Conservation (phyloP, 306 rosid genomes). For the Abrus precatorius region DNA sequence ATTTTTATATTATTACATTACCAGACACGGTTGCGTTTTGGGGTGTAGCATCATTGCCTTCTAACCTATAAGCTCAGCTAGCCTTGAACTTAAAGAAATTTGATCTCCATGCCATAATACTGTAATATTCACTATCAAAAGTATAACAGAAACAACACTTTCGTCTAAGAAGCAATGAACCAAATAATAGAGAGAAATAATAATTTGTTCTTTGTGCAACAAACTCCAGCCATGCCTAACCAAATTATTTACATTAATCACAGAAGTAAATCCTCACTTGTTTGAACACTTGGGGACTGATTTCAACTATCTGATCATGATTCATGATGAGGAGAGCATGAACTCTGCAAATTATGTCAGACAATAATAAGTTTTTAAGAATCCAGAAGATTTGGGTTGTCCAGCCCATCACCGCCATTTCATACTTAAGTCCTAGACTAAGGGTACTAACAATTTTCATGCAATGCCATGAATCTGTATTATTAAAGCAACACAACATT, state of each 20-base stretch:
- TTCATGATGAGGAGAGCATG: slow-evolving; percentile 59
- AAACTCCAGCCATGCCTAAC: slow-evolving; percentile 51
- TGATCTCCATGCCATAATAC: slow-evolving; percentile 32
- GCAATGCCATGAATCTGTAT: slow-evolving; percentile 24
- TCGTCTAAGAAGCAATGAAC: not conserved
- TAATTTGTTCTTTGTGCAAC: slow-evolving; percentile 34
- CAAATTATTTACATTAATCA: slow-evolving; percentile 50
- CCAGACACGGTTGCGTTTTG: slow-evolving; percentile 23
- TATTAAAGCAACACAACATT: slow-evolving; percentile 40
- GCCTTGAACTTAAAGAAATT: slow-evolving; percentile 7
- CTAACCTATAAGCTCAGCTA: slow-evolving; percentile 27
- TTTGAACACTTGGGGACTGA: slow-evolving; percentile 50
- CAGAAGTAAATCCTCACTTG: slow-evolving; percentile 60
- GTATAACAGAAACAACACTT: slow-evolving; percentile 6
- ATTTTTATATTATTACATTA: not conserved
- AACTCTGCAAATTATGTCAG: slow-evolving; percentile 59
- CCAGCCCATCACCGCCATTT: slow-evolving; percentile 47
- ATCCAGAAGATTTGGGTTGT: slow-evolving; percentile 51
- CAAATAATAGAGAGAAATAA: not conserved
- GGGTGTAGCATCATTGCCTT: slow-evolving; percentile 27
- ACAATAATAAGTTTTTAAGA: slow-evolving; percentile 51
- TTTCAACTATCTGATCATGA: slow-evolving; percentile 61
- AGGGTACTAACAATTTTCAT: slow-evolving; percentile 46
- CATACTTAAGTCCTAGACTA: slow-evolving; percentile 47
- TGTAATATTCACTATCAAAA: slow-evolving; percentile 2